A percentile compares a stretch with the other conserved stretches of the same genome.
These are phyloP conservation scores for Tuber calosporum DNA, from an alignment of 495 filamentous ascomycete genomes.

Conservation along the genomic window DNA sequence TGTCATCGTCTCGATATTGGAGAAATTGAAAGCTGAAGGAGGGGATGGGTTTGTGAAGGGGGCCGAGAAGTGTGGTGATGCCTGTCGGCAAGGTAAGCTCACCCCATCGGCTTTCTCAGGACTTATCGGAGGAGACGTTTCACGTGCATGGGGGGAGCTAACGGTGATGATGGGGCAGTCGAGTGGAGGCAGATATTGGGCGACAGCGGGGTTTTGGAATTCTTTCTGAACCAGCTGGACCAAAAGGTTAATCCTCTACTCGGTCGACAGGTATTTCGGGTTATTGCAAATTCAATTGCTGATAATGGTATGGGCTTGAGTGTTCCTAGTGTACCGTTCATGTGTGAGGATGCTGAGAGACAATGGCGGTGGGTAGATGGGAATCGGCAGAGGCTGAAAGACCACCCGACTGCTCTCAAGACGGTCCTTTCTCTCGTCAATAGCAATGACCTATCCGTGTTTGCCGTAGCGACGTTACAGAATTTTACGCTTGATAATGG, in stretches of 20 bases:
- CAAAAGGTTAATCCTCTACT: conserved; percentile 44
- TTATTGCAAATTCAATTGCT: conserved; percentile 75
- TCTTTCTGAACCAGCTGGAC: conserved; percentile 55
- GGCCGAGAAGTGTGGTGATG: conserved; percentile 59
- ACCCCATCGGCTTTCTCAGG: conserved; percentile 7
- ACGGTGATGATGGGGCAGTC: conserved; percentile 43
- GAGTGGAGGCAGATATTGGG: conserved; percentile 60
- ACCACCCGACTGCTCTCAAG: conserved; percentile 50
- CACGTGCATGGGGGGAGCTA: conserved; percentile 8
- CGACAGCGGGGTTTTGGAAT: conserved; percentile 59
- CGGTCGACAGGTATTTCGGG: conserved; percentile 49
- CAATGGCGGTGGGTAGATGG: conserved; percentile 50
- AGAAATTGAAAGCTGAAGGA: conserved; percentile 11
- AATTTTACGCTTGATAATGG: conserved; percentile 72
- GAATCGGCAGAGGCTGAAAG: conserved; percentile 61
- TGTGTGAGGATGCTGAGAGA: not conserved
- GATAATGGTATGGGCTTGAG: conserved; percentile 56
- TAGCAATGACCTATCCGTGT: conserved; percentile 48
- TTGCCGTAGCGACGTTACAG: conserved; percentile 61
- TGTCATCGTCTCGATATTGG: conserved; percentile 1
- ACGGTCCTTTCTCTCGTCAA: conserved; percentile 51
- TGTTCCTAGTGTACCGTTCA: not conserved
- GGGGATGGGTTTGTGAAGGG: conserved; percentile 44
- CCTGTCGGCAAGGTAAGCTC: conserved; percentile 59
- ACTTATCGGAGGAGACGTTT: conserved; percentile 21